These are phyloP conservation scores for Eleusine indica DNA, from an alignment of 176 grass and related monocot genomes.

Conservation along the genomic window DNA sequence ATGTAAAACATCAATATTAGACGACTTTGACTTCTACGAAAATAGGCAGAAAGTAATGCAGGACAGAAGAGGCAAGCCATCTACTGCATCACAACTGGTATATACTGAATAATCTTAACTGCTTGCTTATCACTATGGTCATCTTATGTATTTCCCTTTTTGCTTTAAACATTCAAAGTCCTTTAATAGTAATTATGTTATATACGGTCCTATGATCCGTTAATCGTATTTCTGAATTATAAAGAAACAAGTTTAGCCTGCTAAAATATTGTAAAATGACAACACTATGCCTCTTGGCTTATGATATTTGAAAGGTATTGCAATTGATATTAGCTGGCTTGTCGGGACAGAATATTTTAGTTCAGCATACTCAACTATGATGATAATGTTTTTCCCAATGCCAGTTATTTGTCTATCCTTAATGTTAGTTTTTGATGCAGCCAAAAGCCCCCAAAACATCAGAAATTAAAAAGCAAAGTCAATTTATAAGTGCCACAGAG, in stretches of 20 bases:
- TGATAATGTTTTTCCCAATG: background rate
- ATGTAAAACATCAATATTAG: conserved; percentile 88
- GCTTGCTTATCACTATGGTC: conserved; percentile 5
- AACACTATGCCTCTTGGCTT: conserved; percentile 25
- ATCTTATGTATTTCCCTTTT: conserved; percentile 4
- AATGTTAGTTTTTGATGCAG: conserved; percentile 47
- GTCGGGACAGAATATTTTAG: conserved; percentile 13
- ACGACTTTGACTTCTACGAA: conserved; percentile 89
- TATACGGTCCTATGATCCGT: background rate
- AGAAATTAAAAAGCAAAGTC: conserved; percentile 42
- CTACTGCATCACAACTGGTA: conserved; percentile 48
- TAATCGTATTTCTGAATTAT: conserved; percentile 21
- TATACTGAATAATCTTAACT: conserved; percentile 8
- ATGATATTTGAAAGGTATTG: background rate
- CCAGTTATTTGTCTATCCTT: conserved; percentile 20
- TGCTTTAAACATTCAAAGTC: background rate
- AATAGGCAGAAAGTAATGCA: conserved; percentile 90
- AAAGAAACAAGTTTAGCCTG: conserved; percentile 10
- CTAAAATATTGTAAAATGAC: conserved; percentile 17
- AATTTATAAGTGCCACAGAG: conserved; percentile 32
- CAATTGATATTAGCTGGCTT: conserved; percentile 11
- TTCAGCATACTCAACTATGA: conserved; percentile 6
- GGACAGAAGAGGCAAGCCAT: conserved; percentile 67
- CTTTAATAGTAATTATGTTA: conserved; percentile 4
- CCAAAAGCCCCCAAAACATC: conserved; percentile 37